Conservation (phyloP, 2,329 filamentous ascomycete species). For the Paracorniculantispora psalliotae region DNA sequence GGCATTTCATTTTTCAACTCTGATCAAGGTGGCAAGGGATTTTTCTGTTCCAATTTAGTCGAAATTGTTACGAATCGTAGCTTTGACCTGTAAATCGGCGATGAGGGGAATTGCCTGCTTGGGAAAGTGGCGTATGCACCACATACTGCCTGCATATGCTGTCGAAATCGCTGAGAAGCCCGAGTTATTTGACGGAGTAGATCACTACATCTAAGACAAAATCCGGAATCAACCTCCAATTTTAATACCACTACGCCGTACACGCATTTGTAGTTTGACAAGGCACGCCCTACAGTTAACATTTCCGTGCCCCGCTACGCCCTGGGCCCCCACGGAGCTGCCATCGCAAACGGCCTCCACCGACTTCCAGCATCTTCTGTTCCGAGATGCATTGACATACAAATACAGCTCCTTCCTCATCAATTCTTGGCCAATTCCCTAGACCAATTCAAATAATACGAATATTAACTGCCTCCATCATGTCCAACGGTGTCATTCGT, state of each 20-base stretch:
- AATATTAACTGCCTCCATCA: background rate
- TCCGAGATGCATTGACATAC: background rate
- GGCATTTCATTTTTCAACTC: no score
- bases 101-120: background rate
- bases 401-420: background rate
- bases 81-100: no score
- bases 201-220: background rate
- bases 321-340: slow-evolving; percentile 6
- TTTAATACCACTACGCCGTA: no score
- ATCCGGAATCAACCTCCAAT: no score
- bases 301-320: slow-evolving; percentile 3
- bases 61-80: no score
- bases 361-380: background rate
- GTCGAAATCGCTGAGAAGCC: background rate
- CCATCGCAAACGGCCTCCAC: slow-evolving; percentile 5
- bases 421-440: background rate
- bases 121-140: background rate
- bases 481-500: slow-evolving; percentile 7
- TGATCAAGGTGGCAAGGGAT: no score
- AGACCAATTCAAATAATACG: background rate
- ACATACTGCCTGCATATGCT: background rate
- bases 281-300: background rate
- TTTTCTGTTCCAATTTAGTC: no score
- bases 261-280: background rate
- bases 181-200: background rate